Percentiles rank a stretch among this genome's conserved stretches.
Conservation (phyloP, 2,329 filamentous ascomycete species). For the Xylariaceae sp. region DNA sequence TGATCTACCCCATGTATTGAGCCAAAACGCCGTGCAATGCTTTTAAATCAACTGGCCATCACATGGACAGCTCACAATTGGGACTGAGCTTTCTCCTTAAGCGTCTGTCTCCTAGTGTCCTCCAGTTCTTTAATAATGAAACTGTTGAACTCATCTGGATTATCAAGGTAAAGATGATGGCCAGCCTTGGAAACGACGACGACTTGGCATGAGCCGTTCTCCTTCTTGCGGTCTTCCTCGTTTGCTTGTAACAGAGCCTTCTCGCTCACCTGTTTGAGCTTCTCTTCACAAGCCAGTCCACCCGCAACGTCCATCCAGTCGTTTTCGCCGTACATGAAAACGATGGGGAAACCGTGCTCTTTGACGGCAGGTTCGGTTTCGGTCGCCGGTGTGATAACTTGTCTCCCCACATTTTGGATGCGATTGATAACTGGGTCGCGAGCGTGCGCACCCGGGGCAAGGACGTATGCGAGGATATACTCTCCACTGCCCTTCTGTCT, state of each 20-base stretch:
- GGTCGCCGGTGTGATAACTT: constrained; percentile 44
- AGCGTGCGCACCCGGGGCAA: constrained; percentile 90
- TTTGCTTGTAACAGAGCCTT: constrained; percentile 60
- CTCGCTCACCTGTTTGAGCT: constrained; percentile 66
- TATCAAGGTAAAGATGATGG: constrained; percentile 60
- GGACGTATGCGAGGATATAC: constrained; percentile 87
- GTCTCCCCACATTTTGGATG: constrained; percentile 83
- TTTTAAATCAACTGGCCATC: no score
- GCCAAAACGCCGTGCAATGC: not conserved
- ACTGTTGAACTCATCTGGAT: constrained; percentile 56
- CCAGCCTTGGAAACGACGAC: constrained; percentile 66
- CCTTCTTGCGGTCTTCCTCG: constrained; percentile 64
- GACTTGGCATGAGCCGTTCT: constrained; percentile 81
- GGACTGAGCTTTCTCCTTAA: constrained; percentile 16
- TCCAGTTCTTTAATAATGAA: constrained; percentile 53
- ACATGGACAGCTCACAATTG: no score
- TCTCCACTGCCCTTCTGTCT: constrained; percentile 88
- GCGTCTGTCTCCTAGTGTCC: constrained; percentile 40
- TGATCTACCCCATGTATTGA: not conserved
- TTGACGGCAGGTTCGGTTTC: constrained; percentile 31
- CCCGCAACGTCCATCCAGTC: constrained; percentile 98
- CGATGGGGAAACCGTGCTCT: constrained; percentile 72
- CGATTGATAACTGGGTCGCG: constrained; percentile 82
- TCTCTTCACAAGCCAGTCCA: constrained; percentile 76
- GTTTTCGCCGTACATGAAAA: constrained; percentile 95